Evolutionary conservation across 441 rosid genomes (phyloP), one percentile per base, ranked within the genome.

Genomic region (Croton setiger): DNA sequence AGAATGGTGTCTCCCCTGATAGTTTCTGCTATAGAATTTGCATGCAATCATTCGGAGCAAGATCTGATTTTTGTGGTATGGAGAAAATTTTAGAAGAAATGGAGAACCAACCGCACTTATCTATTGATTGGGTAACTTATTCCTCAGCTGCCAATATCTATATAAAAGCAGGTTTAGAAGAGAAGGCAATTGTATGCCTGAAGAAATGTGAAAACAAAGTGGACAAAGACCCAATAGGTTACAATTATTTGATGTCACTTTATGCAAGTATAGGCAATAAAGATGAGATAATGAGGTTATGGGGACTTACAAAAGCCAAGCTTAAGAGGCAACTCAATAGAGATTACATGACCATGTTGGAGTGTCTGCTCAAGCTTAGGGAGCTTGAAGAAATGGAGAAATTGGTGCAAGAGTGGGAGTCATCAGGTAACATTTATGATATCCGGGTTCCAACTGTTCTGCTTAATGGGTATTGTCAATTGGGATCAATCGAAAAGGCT

Each of bases 361-460:
- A 86, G 36, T 79, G 72, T 53, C 52, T 84, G 45, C 76, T 84
- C 68, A 86, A 81, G 75, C 67, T 82, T 21, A 82, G 78, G 51
- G 85, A 82, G 44, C 58, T 79, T 12, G 84, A 82, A 78, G 84
- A 80, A 74, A 14, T 81, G 15, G 84, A 79, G 63, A 76, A 77
- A 43, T 37, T 86, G 68, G 77, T 86, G 13, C 21, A 68, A 53
- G 83, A 84, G 55, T 86, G 88, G 90, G 83, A 84, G 53, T 76
- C 66, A 0, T 75, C 85, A 5, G 78, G 78, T 59, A 57, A 76
- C 14, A 74, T 4, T 49, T 82, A 72, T 60, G 88, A 86, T 79
- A 77, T 76, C 61, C 80, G 79, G 4, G 90, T 86, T 66, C 88
- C 90, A 70, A 84, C 81, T 72, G 72, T 73, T n/a, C 69, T 86